These are phyloP conservation scores for Lepidopterella palustris DNA, from an alignment of 495 filamentous ascomycete species.

Conservation along the genomic window DNA sequence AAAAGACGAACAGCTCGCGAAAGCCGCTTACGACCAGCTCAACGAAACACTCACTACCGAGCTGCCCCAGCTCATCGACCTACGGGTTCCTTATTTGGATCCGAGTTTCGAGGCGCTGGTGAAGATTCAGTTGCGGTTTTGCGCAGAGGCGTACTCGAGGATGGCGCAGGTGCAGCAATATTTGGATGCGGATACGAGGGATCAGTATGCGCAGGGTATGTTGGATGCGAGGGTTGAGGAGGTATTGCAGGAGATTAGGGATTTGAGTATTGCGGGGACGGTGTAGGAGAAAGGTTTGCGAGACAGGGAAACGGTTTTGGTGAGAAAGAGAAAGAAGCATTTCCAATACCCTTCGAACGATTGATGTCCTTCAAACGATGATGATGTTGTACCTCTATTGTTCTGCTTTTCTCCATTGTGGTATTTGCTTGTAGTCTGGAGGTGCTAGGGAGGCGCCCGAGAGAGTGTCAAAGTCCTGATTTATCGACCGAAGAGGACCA, in stretches of 20 bases:
- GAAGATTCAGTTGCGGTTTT: slow-evolving; percentile 97
- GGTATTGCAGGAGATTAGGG: slow-evolving; percentile 92
- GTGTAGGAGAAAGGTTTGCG: slow-evolving; percentile 41
- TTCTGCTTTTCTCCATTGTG: no score
- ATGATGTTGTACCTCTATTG: no score
- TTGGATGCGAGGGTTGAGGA: slow-evolving; percentile 90
- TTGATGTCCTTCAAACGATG: no score
- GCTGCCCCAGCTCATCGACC: slow-evolving; percentile 93
- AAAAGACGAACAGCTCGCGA: slow-evolving; percentile 89
- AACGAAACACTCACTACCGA: slow-evolving; percentile 93
- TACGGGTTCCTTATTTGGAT: slow-evolving; percentile 93
- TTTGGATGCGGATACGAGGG: slow-evolving; percentile 89
- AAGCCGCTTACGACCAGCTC: slow-evolving; percentile 85
- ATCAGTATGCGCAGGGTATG: slow-evolving; percentile 92
- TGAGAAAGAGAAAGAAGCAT: no score
- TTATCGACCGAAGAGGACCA: no score
- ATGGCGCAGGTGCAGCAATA: slow-evolving; percentile 99
- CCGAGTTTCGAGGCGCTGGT: slow-evolving; percentile 95
- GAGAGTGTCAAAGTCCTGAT: no score
- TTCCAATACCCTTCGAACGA: no score
- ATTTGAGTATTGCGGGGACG: slow-evolving; percentile 84
- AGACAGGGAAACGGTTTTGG: no score
- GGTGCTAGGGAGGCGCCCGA: no score
- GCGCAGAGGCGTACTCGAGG: slow-evolving; percentile 88
- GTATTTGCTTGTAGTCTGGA: no score